Conservation (phyloP, 352 stramenopile species). For the Phytophthora crassamura region DNA sequence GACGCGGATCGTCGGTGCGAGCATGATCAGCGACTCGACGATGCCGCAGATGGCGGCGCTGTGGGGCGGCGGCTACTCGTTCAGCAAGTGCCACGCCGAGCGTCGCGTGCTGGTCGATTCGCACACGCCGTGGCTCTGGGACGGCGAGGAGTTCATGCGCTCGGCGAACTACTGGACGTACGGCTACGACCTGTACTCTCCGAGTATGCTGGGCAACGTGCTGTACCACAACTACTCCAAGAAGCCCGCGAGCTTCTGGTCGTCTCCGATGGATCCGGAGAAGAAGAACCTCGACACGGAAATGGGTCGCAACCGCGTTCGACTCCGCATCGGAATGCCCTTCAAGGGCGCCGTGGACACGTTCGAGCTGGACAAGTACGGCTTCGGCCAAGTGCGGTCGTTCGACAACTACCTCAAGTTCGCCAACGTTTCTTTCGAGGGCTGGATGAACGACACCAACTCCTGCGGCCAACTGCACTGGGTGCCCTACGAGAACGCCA, state of each 20-base stretch:
- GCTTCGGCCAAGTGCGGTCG: conserved; percentile 53
- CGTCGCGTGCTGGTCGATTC: conserved; percentile 66
- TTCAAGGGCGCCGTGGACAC: conserved; percentile 62
- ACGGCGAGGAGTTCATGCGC: conserved; percentile 71
- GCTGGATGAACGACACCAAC: conserved; percentile 57
- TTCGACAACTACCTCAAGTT: conserved; percentile 69
- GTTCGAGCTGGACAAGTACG: conserved; percentile 59
- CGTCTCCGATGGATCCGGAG: conserved; percentile 41
- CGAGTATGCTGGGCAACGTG: conserved; percentile 52
- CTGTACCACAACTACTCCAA: conserved; percentile 78
- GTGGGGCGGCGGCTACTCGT: conserved; percentile 78
- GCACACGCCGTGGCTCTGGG: conserved; percentile 77
- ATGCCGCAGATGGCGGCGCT: conserved; percentile 71
- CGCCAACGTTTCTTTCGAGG: conserved; percentile 51
- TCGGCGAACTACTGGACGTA: conserved; percentile 65
- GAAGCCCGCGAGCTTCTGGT: conserved; percentile 62
- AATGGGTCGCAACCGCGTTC: conserved; percentile 57
- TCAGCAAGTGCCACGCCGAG: conserved; percentile 84
- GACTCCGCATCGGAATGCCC: conserved; percentile 49
- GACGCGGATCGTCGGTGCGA: conserved; percentile 72
- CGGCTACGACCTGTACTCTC: conserved; percentile 76
- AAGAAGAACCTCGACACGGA: conserved; percentile 48
- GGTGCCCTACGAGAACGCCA: conserved; percentile 61
- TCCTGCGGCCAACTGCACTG: conserved; percentile 70
- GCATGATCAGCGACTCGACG: conserved; percentile 70